Conservation (phyloP, 1,139 yeast species). For the Saccharomyces hybrid region DNA sequence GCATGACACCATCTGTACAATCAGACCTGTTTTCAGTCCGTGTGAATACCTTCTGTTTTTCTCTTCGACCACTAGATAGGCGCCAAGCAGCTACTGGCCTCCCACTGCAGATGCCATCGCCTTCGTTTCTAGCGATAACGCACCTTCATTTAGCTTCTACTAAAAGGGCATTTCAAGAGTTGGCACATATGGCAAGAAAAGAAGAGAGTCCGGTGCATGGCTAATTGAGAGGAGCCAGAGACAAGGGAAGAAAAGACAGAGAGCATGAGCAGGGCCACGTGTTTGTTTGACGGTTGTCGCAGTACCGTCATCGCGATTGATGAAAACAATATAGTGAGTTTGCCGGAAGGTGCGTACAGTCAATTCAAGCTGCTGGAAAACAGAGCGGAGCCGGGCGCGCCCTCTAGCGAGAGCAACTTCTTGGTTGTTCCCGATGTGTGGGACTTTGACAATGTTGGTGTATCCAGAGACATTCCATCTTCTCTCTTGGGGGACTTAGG, state of each 20-base stretch:
- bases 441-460: conserved; percentile 75
- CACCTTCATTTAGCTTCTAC: no score
- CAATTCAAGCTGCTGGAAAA: conserved; percentile 15
- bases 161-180: not conserved
- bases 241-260: not conserved
- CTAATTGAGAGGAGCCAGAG: not conserved
- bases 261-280: conserved; percentile 13
- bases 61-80: no score
- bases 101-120: no score
- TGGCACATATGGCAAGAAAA: not conserved
- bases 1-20: no score
- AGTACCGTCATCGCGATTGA: conserved; percentile 17
- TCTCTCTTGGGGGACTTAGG: not conserved
- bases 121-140: no score
- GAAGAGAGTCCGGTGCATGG: not conserved
- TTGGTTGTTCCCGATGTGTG: conserved; percentile 50
- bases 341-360: conserved; percentile 14
- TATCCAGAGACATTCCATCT: conserved; percentile 43
- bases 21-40: no score
- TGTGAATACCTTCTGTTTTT: no score
- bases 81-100: no score
- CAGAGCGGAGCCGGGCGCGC: conserved; percentile 3
- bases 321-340: conserved; percentile 7
- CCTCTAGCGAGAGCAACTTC: conserved; percentile 26
- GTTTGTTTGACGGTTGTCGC: conserved; percentile 23